Evolutionary conservation across 2,329 filamentous ascomycete genomes (phyloP).

Genomic region (Botrytis squamosa): DNA sequence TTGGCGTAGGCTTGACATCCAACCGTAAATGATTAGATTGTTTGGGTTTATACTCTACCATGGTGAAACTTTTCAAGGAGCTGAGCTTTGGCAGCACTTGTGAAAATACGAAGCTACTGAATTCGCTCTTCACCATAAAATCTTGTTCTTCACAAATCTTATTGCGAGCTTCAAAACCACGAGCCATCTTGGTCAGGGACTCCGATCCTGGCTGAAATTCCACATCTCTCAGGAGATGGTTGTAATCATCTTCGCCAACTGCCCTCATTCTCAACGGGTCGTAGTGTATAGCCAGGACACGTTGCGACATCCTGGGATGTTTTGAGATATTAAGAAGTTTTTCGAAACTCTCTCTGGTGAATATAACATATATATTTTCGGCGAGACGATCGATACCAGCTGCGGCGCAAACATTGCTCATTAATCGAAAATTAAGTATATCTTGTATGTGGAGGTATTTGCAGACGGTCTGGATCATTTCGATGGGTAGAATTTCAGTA

Average conservation of each 20-base stretch:
- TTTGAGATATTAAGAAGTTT: background rate
- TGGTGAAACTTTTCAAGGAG: background rate
- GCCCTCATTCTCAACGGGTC: background rate
- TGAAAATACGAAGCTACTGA: background rate
- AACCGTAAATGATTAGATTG: background rate
- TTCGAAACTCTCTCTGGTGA: slow-evolving; percentile 4
- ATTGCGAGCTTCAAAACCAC: background rate
- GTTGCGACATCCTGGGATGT: background rate
- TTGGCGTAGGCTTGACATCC: background rate
- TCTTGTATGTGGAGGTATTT: accelerated
- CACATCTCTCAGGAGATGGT: too few relatives aligned
- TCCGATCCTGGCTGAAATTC: background rate
- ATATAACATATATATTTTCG: background rate
- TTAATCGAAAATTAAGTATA: background rate
- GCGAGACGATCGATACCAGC: background rate
- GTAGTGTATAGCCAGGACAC: background rate
- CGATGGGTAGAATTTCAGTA: background rate
- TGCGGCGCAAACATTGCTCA: background rate
- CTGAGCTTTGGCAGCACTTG: background rate
- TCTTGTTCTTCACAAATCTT: background rate
- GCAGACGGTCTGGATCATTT: background rate
- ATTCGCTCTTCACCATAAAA: background rate
- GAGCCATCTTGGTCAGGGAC: background rate
- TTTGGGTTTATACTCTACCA: accelerated
- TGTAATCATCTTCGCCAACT: background rate